Base-by-base conservation (phyloP, 805 yeast genomes). In the Maudiozyma pseudohumilis region DNA sequence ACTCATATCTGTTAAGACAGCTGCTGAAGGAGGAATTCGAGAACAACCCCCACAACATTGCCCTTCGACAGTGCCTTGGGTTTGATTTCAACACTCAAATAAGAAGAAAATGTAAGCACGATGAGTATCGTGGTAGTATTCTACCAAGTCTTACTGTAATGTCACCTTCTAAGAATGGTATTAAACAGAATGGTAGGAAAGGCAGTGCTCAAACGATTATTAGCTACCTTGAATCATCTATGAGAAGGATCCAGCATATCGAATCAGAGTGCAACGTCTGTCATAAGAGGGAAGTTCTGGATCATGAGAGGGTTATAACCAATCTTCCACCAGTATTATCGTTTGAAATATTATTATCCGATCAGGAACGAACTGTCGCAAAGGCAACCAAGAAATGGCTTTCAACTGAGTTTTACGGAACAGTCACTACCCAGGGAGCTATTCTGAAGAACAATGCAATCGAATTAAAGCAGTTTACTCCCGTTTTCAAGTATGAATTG, bases 311-410 rank as follows among this genome's bases (percentile, higher is more conserved):
- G 36, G 60, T 66, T 1, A 69, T 80, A 1, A 61, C 65, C n/a
- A 66, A 65, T 30, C 59, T 80, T 21, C 87, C 95, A 0, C 77
- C 80, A 1, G 65, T 84, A 9, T 53, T 86, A 23, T 68, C 79
- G 2, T 58, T 83, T 34, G 82, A 82, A 46, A 48, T 82, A 15
- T 68, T 73, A 35, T 60, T 82, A 35, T 55, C 66, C 15, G 69
- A 69, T 29, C 71, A 70, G 20, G 84, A 80, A 38, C 68, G 74
- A 64, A 66, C 66, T 30, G 58, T 63, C 25, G 68, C 78, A 4
- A 68, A 74, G 40, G 53, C 62, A 35, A 65, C 64, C 21, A 65
- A 66, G 34, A 68, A 70, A 22, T 80, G 88, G 87, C 55, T 81
- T 2, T 69, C 70, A 9, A 74, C 76, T 2, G 78, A 70, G 43